Evolutionary conservation across 2,329 filamentous ascomycete genomes (phyloP), one percentile per base, ranked within the genome.

Genomic region (Apiospora aurea): DNA sequence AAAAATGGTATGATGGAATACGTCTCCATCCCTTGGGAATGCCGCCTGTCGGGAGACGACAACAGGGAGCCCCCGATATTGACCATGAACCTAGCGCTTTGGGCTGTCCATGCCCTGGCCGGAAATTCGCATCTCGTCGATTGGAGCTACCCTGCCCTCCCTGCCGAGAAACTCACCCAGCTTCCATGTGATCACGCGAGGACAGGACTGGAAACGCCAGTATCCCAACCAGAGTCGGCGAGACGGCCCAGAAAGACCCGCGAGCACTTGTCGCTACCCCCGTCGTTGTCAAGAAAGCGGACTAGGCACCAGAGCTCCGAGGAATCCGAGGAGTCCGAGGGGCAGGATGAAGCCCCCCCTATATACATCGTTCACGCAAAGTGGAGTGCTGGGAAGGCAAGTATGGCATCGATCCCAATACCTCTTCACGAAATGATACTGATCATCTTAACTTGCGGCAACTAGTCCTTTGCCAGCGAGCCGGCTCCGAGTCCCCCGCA

Each of bases 1-100:
- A 47, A 8, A 38, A 13, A 67, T 46, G 66, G 41, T n/a, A 16
- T 26, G 66, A 67, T 67, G 66, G n/a, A 67, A 67, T 67, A 67
- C 26, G 41, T 44, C 11, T 46, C 41, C n/a, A 14, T 67, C 11
- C 66, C 66, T 26, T 67, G 66, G 41, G 16, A 67, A 21, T 2
- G 21, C 18, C 13, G 16, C 41, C 13, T 18, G 5, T 18, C n/a
- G 18, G 10, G 41, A 46, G 43, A 26, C 5, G 29, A 16, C 21
- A n/a, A 18, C 11, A 11, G 16, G 38, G 24, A 46, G n/a, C n/a
- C 66, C 4, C 41, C n/a, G 11, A 10, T 16, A 46, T 26, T 67
- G 66, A 67, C 38, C 3, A 26, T 67, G 13, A 44, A 67, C 34
- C 14, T 67, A 18, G 64, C 10, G 18, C 64, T 24, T 38, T 44